Percentiles rank a stretch among this genome's conserved stretches.
Evolutionary conservation across 169 alveolate genomes (phyloP).

Genomic region (Fabrea salina): DNA sequence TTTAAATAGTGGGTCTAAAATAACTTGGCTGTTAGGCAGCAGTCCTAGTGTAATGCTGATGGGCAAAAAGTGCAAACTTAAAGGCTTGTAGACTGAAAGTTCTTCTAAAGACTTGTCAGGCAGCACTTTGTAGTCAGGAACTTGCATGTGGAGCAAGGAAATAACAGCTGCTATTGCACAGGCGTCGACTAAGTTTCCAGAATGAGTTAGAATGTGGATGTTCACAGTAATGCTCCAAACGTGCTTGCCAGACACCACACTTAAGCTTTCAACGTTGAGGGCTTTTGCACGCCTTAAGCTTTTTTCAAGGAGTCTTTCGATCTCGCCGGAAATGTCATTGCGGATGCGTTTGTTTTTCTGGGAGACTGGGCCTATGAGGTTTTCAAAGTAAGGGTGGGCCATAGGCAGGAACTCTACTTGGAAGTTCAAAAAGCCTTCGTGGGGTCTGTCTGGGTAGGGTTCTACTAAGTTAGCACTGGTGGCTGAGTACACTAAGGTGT

Average conservation of each 20-base stretch:
- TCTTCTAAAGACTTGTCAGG: background rate
- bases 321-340: background rate
- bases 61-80: slow-evolving; percentile 16
- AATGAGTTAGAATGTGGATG: slow-evolving; percentile 12
- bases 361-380: background rate
- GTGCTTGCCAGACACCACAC: slow-evolving; percentile 3
- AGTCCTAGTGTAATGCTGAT: slow-evolving; percentile 8
- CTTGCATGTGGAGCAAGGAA: background rate
- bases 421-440: slow-evolving; percentile 21
- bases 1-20: background rate
- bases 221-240: background rate
- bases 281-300: background rate
- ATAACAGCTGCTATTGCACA: slow-evolving; percentile 1
- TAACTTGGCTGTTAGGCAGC: background rate
- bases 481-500: background rate
- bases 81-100: background rate
- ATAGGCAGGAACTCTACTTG: slow-evolving; percentile 4
- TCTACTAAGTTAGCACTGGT: background rate
- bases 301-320: slow-evolving; percentile 21
- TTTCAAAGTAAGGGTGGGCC: slow-evolving; percentile 27
- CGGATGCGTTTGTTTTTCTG: background rate
- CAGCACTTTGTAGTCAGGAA: slow-evolving; percentile 7
- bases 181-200: background rate
- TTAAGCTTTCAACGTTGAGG: slow-evolving; percentile 1
- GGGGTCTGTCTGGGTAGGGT: slow-evolving; percentile 21